These are phyloP conservation scores for Aspergillus sclerotioniger DNA, from an alignment of 495 filamentous ascomycete species.

Conservation along the genomic window DNA sequence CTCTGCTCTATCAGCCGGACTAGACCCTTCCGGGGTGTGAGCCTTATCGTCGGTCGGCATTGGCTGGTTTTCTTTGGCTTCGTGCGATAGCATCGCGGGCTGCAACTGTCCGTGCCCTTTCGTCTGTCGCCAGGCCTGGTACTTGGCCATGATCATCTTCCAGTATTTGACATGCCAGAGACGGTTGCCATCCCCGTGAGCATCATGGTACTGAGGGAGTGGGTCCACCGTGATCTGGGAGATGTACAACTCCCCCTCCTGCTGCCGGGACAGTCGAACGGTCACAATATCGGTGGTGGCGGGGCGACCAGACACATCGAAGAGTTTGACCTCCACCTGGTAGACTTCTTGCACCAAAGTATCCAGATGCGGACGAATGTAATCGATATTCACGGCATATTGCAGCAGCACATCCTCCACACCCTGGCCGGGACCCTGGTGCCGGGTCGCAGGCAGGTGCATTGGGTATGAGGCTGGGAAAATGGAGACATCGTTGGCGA, in stretches of 20 bases:
- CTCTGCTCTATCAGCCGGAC: no score
- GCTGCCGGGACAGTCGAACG: not conserved
- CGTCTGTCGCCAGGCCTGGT: not conserved
- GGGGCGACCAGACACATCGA: not conserved
- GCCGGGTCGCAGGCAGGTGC: not conserved
- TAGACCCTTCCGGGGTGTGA: no score
- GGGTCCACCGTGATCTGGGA: slow-evolving; percentile 3
- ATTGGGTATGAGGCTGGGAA: slow-evolving; percentile 1
- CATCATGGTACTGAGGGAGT: not conserved
- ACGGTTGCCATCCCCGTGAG: slow-evolving; percentile 2
- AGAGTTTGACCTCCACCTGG: slow-evolving; percentile 1
- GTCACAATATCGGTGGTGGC: not conserved
- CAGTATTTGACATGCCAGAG: slow-evolving; percentile 3
- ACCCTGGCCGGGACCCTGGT: not conserved
- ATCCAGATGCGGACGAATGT: not conserved
- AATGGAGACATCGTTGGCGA: slow-evolving; percentile 1
- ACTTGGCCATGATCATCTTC: not conserved
- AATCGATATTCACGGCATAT: slow-evolving; percentile 1
- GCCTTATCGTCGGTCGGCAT: no score
- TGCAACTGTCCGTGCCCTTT: not conserved
- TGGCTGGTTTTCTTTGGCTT: no score
- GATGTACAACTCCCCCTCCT: not conserved
- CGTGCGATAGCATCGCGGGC: not conserved
- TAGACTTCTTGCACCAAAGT: not conserved
- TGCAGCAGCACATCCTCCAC: not conserved